Evolutionary conservation across 2,329 filamentous ascomycete genomes (phyloP).

Genomic region (Penicillium italicum): DNA sequence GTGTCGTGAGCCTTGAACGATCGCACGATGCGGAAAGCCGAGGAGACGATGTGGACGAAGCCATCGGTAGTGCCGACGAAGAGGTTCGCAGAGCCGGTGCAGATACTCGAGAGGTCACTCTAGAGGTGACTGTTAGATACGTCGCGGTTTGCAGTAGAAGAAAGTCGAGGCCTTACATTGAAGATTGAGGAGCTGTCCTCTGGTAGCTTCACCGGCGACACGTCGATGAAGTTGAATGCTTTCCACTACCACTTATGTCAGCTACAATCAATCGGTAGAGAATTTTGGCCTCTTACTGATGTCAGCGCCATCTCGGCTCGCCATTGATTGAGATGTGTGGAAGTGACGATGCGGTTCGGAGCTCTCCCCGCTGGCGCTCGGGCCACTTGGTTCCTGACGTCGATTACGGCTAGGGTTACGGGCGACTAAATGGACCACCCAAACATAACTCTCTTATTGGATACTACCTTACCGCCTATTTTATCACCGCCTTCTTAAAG

Average conservation of each 20-base stretch:
- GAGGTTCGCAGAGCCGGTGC: constrained; percentile 81
- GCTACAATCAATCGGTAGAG: background rate
- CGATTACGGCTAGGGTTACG: constrained; percentile 1
- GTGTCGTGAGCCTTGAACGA: constrained; percentile 82
- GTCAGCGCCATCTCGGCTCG: constrained; percentile 43
- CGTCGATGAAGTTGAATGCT: constrained; percentile 99
- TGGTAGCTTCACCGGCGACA: constrained; percentile 73
- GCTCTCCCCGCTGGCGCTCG: constrained; percentile 22
- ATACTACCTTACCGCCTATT: no score
- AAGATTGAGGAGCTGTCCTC: constrained; percentile 77
- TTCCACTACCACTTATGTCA: constrained; percentile 68
- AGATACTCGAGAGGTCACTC: constrained; percentile 74
- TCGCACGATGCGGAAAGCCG: constrained; percentile 79
- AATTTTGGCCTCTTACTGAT: constrained; percentile 31
- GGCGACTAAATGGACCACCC: no score
- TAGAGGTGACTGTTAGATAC: constrained; percentile 22
- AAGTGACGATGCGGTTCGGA: constrained; percentile 20
- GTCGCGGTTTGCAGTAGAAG: background rate
- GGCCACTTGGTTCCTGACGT: constrained; percentile 13
- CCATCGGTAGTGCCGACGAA: constrained; percentile 87
- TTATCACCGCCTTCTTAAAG: no score
- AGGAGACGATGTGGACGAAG: constrained; percentile 79
- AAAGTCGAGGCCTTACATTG: constrained; percentile 57
- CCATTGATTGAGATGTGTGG: constrained; percentile 27
- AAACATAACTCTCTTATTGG: no score